Percentiles rank a stretch among this genome's conserved stretches.
Conservation (phyloP, 1,284 basidiomycete genomes). For the Ceratobasidium sp. region DNA sequence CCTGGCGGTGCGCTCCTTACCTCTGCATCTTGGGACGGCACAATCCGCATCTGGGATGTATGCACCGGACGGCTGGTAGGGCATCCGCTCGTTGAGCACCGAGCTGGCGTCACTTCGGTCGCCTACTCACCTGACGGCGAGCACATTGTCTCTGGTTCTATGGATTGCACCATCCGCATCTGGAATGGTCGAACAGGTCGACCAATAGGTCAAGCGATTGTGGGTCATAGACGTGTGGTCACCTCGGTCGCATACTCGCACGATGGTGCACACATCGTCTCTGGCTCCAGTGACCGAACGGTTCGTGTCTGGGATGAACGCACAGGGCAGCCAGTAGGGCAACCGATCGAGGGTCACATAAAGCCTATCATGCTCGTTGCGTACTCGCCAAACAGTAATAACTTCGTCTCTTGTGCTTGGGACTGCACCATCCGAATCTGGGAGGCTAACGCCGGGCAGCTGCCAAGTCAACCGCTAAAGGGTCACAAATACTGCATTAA, state of each 20-base stretch:
- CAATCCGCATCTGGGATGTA: conserved; percentile 1
- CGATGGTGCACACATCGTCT: background rate
- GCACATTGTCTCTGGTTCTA: conserved; percentile 4
- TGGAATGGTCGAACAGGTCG: background rate
- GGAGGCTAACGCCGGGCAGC: too few species aligned
- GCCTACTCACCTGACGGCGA: background rate
- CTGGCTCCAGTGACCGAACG: background rate
- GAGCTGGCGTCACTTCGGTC: background rate
- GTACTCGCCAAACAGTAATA: too few species aligned
- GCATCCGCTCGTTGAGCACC: background rate
- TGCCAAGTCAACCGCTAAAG: too few species aligned
- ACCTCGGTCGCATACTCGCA: conserved; percentile 7
- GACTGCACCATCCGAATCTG: too few species aligned
- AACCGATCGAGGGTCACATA: too few species aligned
- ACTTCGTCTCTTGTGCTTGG: too few species aligned
- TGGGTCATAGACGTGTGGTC: background rate
- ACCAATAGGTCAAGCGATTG: background rate
- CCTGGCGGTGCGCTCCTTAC: background rate
- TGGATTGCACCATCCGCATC: background rate
- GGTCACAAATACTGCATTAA: too few species aligned
- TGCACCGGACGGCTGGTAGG: too few species aligned
- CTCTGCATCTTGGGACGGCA: background rate
- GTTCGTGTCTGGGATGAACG: conserved; percentile 1
- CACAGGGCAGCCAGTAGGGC: too few species aligned
- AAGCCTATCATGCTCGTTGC: too few species aligned